Conservation (phyloP, 2,329 filamentous ascomycete species). For the Hypoxylon sp. region DNA sequence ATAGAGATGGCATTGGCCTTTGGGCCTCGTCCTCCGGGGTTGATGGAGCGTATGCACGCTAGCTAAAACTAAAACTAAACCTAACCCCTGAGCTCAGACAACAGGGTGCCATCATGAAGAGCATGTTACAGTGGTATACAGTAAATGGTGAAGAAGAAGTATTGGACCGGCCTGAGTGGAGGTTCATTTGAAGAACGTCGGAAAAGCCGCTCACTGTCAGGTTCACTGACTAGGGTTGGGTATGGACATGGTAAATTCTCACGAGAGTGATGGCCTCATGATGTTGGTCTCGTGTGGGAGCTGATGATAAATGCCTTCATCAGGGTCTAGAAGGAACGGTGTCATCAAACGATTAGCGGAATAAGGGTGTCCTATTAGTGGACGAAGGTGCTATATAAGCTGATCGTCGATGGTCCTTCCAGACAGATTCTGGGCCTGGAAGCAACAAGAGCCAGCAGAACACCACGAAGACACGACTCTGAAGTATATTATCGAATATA, state of each 20-base stretch:
- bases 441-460: constrained; percentile 9
- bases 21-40: neutral
- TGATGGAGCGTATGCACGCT: constrained; percentile 3
- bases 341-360: constrained; percentile 13
- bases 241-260: constrained; percentile 19
- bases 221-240: constrained; percentile 14
- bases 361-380: neutral
- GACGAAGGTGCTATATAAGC: constrained; percentile 34
- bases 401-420: constrained; percentile 18
- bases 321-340: neutral
- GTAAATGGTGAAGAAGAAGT: constrained; percentile 1
- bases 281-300: constrained; percentile 3
- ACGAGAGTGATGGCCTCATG: constrained; percentile 16
- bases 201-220: constrained; percentile 34
- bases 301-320: neutral
- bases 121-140: constrained; percentile 25
- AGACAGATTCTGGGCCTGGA: constrained; percentile 6
- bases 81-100: constrained; percentile 13
- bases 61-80: constrained; percentile 11
- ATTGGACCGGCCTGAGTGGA: constrained; percentile 14
- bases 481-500: constrained; percentile 18
- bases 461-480: neutral
- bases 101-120: constrained; percentile 19
- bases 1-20: constrained; percentile 2
- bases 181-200: constrained; percentile 19